A percentile compares a stretch with the other conserved stretches of the same genome.
These are phyloP conservation scores for Tricholoma furcatifolium DNA, from an alignment of 768 basidiomycete species.

Conservation along the genomic window DNA sequence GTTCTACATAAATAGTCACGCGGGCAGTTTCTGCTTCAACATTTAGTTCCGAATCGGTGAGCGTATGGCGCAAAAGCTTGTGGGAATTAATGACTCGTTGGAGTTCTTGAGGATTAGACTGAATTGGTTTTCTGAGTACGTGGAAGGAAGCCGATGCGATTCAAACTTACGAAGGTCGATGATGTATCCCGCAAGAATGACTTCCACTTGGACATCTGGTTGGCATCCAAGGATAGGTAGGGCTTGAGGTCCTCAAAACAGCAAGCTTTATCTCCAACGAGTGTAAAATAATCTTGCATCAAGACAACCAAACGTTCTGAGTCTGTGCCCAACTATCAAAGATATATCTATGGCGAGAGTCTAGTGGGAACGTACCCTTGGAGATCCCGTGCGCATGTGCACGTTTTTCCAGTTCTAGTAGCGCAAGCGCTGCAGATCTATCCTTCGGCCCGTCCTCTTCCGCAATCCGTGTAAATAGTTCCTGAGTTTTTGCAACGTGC, in stretches of 20 bases:
- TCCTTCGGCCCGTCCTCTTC: slow-evolving; percentile 69
- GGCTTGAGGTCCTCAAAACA: slow-evolving; percentile 84
- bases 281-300: slow-evolving; percentile 66
- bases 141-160: slow-evolving; percentile 2
- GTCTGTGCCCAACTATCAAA: slow-evolving; percentile 32
- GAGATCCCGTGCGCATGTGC: slow-evolving; percentile 46
- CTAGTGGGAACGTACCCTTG: slow-evolving; percentile 32
- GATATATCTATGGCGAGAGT: not conserved
- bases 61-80: slow-evolving; percentile 69
- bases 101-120: slow-evolving; percentile 53
- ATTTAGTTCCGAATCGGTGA: slow-evolving; percentile 48
- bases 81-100: slow-evolving; percentile 69
- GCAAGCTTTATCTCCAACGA: slow-evolving; percentile 78
- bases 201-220: slow-evolving; percentile 50
- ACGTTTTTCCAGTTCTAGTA: slow-evolving; percentile 75
- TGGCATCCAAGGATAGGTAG: slow-evolving; percentile 52
- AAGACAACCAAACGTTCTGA: slow-evolving; percentile 40
- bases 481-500: slow-evolving; percentile 41
- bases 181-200: slow-evolving; percentile 49
- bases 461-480: slow-evolving; percentile 55
- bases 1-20: slow-evolving; percentile 49
- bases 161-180: slow-evolving; percentile 43
- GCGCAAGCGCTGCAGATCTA: slow-evolving; percentile 69
- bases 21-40: slow-evolving; percentile 54
- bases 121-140: slow-evolving; percentile 20